Conservation (phyloP, 768 basidiomycete species). For the Tulasnella sp. region DNA sequence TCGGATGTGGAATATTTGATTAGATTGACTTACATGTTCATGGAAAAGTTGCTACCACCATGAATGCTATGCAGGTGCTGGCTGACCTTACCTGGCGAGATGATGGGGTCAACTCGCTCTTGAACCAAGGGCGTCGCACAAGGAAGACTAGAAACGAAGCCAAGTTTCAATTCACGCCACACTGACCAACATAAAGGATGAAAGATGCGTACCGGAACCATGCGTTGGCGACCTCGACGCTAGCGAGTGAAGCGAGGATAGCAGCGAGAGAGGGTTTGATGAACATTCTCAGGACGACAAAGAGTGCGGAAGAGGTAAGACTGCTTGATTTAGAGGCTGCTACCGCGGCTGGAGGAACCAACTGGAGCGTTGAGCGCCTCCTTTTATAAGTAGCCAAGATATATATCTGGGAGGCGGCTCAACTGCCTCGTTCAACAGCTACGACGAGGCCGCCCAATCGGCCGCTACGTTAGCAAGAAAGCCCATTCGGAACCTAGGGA, state of each 20-base stretch:
- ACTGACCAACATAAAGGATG: background rate
- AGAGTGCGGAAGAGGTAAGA: too few species aligned
- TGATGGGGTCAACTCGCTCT: slow-evolving; percentile 34
- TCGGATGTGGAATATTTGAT: background rate
- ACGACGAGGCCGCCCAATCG: too few species aligned
- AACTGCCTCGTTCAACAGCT: too few species aligned
- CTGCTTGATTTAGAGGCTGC: too few species aligned
- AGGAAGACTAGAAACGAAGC: slow-evolving; percentile 5
- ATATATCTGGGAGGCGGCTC: too few species aligned
- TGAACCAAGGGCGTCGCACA: slow-evolving; percentile 25
- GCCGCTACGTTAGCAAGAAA: too few species aligned
- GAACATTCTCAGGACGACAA: background rate
- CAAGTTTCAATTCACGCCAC: background rate
- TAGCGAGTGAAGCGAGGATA: background rate
- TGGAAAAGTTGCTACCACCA: slow-evolving; percentile 22
- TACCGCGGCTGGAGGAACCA: too few species aligned
- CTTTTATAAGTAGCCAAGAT: too few species aligned
- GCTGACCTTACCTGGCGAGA: slow-evolving; percentile 21
- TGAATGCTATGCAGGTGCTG: slow-evolving; percentile 33
- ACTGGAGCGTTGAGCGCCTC: too few species aligned
- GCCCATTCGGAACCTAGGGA: too few species aligned
- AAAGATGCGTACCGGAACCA: slow-evolving; percentile 29
- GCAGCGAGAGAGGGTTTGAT: slow-evolving; percentile 18
- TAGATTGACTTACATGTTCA: background rate
- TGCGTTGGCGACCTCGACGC: slow-evolving; percentile 22